Base-by-base conservation (phyloP, 1,139 yeast species). In the Entelexis sorbosivorans region DNA sequence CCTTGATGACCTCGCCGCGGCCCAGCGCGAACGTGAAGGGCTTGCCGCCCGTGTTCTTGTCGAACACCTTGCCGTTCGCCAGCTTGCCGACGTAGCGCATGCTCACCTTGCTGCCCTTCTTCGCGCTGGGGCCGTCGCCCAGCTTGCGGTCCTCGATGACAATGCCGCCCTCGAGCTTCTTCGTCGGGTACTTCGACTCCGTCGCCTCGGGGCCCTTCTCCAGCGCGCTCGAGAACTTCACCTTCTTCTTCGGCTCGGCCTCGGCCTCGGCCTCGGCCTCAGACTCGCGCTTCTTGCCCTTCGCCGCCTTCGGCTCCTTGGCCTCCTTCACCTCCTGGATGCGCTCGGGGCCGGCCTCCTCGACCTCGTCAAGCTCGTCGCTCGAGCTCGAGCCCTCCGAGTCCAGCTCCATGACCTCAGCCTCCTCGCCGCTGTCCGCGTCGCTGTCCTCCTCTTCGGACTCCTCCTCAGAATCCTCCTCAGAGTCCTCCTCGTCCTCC, bases 41-140 rank as follows among this genome's bases (percentile, higher is more conserved):
- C 75, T 87, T 89, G 63, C 99, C 99, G 60, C 82, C 77, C 62
- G 96, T 88, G 79, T 91, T 91, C 71, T 91, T 88, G 76, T 91
- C 99, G 64, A 91, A 91, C 46, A 85, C 91, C 69, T 85, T 86
- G 61, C 97, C 98, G 73, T 88, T 88, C 74, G 84, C 83, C 69
- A 91, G 81, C 74, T 91, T 91, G 66, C 98, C 99, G 64, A 91
- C 85, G 78, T 91, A 93, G 76, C 98, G 82, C 71, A 91, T 89
- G 66, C 95, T 94, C 60, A 91, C 95, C 69, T 78, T 87, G 73
- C 85, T 78, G 59, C 96, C 95, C 61, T 78, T 75, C 75, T 88
- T 89, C 67, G 95, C 95, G 57, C 76, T 73, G 63, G 86, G 81
- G 54, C 98, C 99, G 57, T 79, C 77, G 64, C 98, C 98, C 54